A percentile compares a stretch with the other conserved stretches of the same genome.
Evolutionary conservation across 805 yeast species (phyloP).

Genomic region (Yueomyces sinensis): DNA sequence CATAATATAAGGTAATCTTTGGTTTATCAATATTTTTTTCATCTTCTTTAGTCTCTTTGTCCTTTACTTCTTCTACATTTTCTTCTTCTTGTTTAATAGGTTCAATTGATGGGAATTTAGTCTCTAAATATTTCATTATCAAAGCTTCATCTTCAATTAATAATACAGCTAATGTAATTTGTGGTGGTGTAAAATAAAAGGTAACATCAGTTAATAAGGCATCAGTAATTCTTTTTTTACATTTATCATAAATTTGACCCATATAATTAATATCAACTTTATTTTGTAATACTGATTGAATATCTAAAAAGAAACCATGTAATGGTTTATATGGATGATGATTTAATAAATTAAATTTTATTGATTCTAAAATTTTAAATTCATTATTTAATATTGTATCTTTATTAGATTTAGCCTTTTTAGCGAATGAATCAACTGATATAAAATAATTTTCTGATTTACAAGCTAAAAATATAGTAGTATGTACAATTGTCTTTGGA

Average conservation of each 20-base stretch:
- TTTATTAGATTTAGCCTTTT: constrained; percentile 54
- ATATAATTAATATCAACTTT: constrained; percentile 40
- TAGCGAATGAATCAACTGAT: constrained; percentile 67
- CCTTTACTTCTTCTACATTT: neutral
- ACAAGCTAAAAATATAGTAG: constrained; percentile 82
- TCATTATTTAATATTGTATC: constrained; percentile 65
- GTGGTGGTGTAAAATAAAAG: constrained; percentile 84
- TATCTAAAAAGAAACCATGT: constrained; percentile 90
- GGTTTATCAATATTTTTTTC: constrained; percentile 8
- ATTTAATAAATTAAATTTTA: constrained; percentile 67
- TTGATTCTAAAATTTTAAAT: constrained; percentile 57
- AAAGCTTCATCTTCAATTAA: constrained; percentile 51
- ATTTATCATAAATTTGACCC: constrained; percentile 58
- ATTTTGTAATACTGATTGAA: constrained; percentile 45
- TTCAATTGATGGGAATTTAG: constrained; percentile 34
- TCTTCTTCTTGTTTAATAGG: neutral
- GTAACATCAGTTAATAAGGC: constrained; percentile 65
- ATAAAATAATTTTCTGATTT: constrained; percentile 87
- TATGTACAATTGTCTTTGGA: constrained; percentile 70
- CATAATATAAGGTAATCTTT: constrained; percentile 21
- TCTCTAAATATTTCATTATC: constrained; percentile 51
- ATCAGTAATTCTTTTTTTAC: constrained; percentile 51
- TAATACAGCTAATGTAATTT: constrained; percentile 81
- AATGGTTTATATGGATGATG: constrained; percentile 84
- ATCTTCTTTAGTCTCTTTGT: constrained; percentile 2